Evolutionary conservation across 2,329 filamentous ascomycete species (phyloP), one percentile per base, ranked within the genome.

Genomic region (Xylariaceae sp.): DNA sequence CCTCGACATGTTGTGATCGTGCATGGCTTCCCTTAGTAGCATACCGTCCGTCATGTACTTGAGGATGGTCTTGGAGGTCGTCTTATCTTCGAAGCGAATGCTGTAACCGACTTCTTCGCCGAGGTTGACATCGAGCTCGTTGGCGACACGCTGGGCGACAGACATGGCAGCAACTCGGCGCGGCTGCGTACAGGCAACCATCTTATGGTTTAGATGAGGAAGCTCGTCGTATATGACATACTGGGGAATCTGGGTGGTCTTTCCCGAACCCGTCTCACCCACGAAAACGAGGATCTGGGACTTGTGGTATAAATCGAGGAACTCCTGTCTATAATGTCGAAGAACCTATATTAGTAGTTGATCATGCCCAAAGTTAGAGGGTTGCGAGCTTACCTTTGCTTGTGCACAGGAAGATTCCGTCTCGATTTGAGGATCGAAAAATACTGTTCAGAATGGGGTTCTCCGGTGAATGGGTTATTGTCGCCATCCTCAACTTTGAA

Each of bases 41-140:
- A 99, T 98, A 85, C 96, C 96, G 72, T 99, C 95, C 40, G 96
- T 99, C 95, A 99, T 99, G 81, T 99, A 99, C 81, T 99, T 99
- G 73, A 99, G 85, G 60, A 96, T 86, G 1, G 95, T 99, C 75
- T 91, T 92, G 56, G 87, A 86, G 47, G 90, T 85, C 1, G 95
- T 98, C 79, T 87, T 90, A 74, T 99, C 95, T 76, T 99, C 96
- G 76, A 99, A 99, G 81, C 95, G 92, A 74, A 99, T 98, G 75
- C 91, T 98, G 80, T 98, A 99, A 75, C 95, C 95, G 53, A 99
- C 93, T 77, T 98, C 94, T 65, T 97, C 87, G 58, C 95, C 95
- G 23, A 99, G 83, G 58, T 84, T 87, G 65, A 97, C 94, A 72
- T 98, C 95, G 83, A 99, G 89, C 78, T 99, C 95, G 71, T 96